Base-by-base conservation (phyloP, 345 rosid species). In the Noccaea caerulescens region DNA sequence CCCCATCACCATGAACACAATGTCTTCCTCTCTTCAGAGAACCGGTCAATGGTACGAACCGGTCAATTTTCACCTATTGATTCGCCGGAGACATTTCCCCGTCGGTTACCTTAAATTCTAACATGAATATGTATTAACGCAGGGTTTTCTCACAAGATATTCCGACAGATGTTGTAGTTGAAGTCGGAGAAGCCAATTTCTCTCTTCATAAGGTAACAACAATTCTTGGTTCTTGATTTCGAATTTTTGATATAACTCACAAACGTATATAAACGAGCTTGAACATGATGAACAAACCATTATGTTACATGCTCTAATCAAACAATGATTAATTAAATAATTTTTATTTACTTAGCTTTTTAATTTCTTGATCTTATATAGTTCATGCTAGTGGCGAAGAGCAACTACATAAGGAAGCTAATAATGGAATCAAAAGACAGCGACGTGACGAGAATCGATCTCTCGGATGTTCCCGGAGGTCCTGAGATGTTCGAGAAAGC, bases 91-190 rank as follows among this genome's bases (percentile, higher is more conserved):
- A 50, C 7, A 27, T 7, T 51, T 50, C 13, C 23, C 32, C 3
- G 50, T 4, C 2, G 23, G 18, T 10, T 34, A 14, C 6, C 7
- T 43, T 30, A 16, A 57, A 20, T 4, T 9, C 30, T 12, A 53
- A 44, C 27, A 10, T 49, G 50, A 10, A 45, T 44, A 1, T 69
- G 10, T 33, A 20, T 58, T 38, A 8, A 64, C 66, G 56, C 82
- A 93, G 98, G 99, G 89, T 91, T 51, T 88, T 88, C 74, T 86
- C 97, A 53, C 96, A 89, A 73, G 97, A 88, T 8, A 85, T 91
- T 36, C 97, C 99, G 0, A 77, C 84, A 4, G 99, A 94, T 71
- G 85, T 93, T 55, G 71, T 85, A 2, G 86, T 91, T 44, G 86
- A 30, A 69, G 96, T 91, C 46, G 91, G 95, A 8, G 96, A 85